Percentiles rank a stretch among this genome's conserved stretches.
Evolutionary conservation across 2,329 filamentous ascomycete species (phyloP).

Genomic region (Colletotrichum musae): DNA sequence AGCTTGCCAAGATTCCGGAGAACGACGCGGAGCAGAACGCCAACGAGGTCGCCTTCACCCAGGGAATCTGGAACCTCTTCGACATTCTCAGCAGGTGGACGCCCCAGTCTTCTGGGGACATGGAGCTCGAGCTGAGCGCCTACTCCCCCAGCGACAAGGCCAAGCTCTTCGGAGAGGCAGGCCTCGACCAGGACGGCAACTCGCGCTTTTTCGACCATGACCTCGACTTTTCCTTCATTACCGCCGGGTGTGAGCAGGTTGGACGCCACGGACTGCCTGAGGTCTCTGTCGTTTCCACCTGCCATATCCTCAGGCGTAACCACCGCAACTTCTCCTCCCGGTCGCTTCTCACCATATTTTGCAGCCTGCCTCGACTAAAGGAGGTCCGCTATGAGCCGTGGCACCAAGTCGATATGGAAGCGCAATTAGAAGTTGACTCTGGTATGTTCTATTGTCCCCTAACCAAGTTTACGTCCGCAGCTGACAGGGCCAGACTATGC

Average conservation of each 20-base stretch:
- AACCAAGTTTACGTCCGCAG: not conserved
- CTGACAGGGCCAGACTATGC: slow-evolving; percentile 40
- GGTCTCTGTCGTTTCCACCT: slow-evolving; percentile 41
- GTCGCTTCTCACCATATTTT: slow-evolving; percentile 42
- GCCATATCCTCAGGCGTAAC: slow-evolving; percentile 43
- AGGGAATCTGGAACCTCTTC: slow-evolving; percentile 45
- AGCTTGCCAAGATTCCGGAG: slow-evolving; percentile 42
- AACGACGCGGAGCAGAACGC: slow-evolving; percentile 45
- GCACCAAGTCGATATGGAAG: slow-evolving; percentile 42
- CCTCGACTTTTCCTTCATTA: slow-evolving; percentile 43
- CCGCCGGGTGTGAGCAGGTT: slow-evolving; percentile 40
- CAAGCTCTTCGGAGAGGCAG: slow-evolving; percentile 42
- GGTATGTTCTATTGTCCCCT: slow-evolving; percentile 7
- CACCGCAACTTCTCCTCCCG: slow-evolving; percentile 44
- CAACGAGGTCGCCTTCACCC: slow-evolving; percentile 47
- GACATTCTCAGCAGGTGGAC: slow-evolving; percentile 45
- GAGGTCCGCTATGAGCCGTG: slow-evolving; percentile 44
- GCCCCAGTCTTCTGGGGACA: slow-evolving; percentile 28
- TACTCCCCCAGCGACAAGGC: slow-evolving; percentile 45
- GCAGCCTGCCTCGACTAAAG: slow-evolving; percentile 42
- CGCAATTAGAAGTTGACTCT: slow-evolving; percentile 41
- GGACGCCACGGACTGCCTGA: slow-evolving; percentile 44
- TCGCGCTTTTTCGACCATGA: slow-evolving; percentile 46
- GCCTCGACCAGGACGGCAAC: slow-evolving; percentile 44
- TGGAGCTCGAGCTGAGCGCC: slow-evolving; percentile 46